Evolutionary conservation across 495 filamentous ascomycete species (phyloP), one percentile per base, ranked within the genome.

Genomic region (Aspergillus funiculosus): DNA sequence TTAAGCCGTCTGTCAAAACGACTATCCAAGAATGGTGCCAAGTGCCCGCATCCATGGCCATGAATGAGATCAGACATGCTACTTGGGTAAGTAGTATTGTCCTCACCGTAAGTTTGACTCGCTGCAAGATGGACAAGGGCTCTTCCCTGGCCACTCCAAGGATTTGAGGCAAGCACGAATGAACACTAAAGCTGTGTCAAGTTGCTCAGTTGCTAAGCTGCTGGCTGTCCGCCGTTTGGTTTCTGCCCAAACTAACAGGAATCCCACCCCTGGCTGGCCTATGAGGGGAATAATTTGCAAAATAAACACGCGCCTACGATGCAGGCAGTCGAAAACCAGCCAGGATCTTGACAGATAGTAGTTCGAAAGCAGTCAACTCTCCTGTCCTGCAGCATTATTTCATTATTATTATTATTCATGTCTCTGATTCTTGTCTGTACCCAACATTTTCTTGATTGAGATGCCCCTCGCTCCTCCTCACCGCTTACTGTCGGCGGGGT

Each of bases 71-170:
- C 34, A 51, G 48, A 34, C 17, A 41, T 46, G 15, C 34, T n/a
- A 34, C 18, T 40, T 4, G 21, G 30, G 17, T 15, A 17, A 22
- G 27, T 27, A 21, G 18, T 17, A 40, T 43, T 43, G 24, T 39
- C 31, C 52, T 59, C 56, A 59, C 52, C 56, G 56, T 59, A 38
- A 56, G 41, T 59, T 59, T 37, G 13, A 22, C 28, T 42, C 37
- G 27, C 55, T 58, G 51, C 55, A 54, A 49, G 51, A 39, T 39
- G 37, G 29, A 52, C 55, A 29, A 54, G 55, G 55, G 41, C 37
- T 22, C 9, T 41, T 43, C 29, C 17, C 30, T 42, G 43, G 20
- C 18, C 43, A 43, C 30, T 43, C 22, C 21, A 15, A 8, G 21
- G 24, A 27, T 29, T 22, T n/a, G 36, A 46, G 53, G 26, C 48